These are phyloP conservation scores for Viola pubescens DNA, from an alignment of 441 rosid genomes.

Conservation along the genomic window DNA sequence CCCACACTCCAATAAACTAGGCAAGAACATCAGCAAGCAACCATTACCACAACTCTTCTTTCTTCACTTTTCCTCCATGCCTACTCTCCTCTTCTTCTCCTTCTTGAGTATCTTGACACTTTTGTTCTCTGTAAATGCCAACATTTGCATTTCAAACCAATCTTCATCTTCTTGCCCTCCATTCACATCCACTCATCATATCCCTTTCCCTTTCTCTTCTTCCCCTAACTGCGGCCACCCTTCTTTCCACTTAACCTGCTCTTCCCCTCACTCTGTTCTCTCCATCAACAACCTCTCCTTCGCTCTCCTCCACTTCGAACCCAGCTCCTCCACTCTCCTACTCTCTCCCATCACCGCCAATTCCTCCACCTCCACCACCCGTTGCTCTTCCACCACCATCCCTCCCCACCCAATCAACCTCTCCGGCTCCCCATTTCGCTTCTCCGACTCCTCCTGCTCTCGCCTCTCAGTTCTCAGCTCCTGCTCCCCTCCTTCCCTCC, in stretches of 20 bases:
- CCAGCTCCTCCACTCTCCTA: constrained; percentile 48
- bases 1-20: constrained; percentile 18
- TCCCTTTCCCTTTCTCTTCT: constrained; percentile 75
- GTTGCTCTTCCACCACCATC: constrained; percentile 32
- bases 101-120: neutral
- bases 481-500: constrained; percentile 43
- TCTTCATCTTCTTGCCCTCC: constrained; percentile 47
- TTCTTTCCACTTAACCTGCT: constrained; percentile 57
- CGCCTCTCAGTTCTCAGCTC: constrained; percentile 59
- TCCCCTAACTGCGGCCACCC: constrained; percentile 81
- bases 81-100: constrained; percentile 17
- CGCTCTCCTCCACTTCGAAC: constrained; percentile 43
- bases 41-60: neutral
- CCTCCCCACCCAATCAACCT: constrained; percentile 43
- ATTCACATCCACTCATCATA: constrained; percentile 43
- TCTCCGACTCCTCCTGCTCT: constrained; percentile 68
- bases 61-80: constrained; percentile 14
- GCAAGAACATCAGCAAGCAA: neutral
- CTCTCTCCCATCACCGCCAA: constrained; percentile 19
- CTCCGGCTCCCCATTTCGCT: constrained; percentile 60
- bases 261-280: constrained; percentile 47
- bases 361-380: neutral
- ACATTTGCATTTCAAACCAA: constrained; percentile 20
- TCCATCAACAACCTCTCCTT: constrained; percentile 55
- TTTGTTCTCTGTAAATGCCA: constrained; percentile 1